Evolutionary conservation across 1,284 basidiomycete species (phyloP).

Genomic region (Heterobasidion occidentale): DNA sequence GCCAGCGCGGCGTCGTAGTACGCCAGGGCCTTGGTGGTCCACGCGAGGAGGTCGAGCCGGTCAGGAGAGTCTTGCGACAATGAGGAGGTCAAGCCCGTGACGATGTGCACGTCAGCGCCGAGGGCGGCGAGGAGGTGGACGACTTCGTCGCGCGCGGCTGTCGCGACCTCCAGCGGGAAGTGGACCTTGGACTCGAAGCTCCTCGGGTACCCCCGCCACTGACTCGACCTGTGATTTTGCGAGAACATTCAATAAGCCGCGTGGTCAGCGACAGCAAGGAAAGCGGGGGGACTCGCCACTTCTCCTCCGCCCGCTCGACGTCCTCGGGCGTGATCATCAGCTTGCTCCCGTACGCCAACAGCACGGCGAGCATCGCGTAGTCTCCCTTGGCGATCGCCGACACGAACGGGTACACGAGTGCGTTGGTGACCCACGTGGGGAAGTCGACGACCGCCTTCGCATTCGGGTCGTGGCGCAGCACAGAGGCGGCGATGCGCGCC

Average conservation of each 20-base stretch:
- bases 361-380: conserved; percentile 29
- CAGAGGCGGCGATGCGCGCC: conserved; percentile 32
- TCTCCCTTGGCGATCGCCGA: conserved; percentile 25
- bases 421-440: conserved; percentile 21
- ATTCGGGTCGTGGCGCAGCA: conserved; percentile 42
- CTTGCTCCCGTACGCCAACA: conserved; percentile 35
- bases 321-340: conserved; percentile 20
- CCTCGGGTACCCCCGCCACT: too few relatives aligned
- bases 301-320: background rate
- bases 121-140: background rate
- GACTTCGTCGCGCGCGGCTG: background rate
- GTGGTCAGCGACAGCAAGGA: background rate
- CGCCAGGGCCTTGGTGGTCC: background rate
- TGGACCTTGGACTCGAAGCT: background rate
- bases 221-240: background rate
- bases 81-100: background rate
- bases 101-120: background rate
- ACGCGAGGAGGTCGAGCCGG: background rate
- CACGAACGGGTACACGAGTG: conserved; percentile 27
- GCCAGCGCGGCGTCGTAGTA: background rate
- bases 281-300: conserved; percentile 16
- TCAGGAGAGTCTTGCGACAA: background rate
- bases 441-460: conserved; percentile 37
- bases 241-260: background rate
- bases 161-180: background rate